These are phyloP conservation scores for Pythium scleroteichum DNA, from an alignment of 352 stramenopile species.

Conservation along the genomic window DNA sequence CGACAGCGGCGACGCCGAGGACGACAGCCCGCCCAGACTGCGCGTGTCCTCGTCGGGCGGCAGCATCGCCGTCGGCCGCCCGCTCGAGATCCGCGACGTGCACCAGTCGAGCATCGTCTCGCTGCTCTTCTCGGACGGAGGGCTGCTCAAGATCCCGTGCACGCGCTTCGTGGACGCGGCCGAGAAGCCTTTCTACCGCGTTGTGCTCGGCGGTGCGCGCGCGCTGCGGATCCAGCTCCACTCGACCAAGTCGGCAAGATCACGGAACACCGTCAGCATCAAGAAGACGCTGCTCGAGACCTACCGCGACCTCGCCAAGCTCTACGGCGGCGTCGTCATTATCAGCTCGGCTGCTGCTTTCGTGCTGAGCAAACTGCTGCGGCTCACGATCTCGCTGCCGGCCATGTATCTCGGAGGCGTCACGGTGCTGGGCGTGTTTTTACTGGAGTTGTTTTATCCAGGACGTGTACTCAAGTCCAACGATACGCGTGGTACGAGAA, in stretches of 20 bases:
- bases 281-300: constrained; percentile 54
- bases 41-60: constrained; percentile 22
- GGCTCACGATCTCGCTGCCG: constrained; percentile 49
- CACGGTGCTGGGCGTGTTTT: constrained; percentile 47
- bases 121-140: constrained; percentile 62
- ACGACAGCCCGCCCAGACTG: constrained; percentile 10
- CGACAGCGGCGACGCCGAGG: constrained; percentile 19
- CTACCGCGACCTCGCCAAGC: constrained; percentile 64
- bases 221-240: constrained; percentile 59
- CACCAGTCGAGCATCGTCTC: constrained; percentile 48
- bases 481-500: constrained; percentile 15
- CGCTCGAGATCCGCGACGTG: constrained; percentile 45
- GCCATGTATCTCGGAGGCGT: constrained; percentile 50
- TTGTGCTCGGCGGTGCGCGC: constrained; percentile 53
- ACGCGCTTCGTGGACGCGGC: constrained; percentile 44
- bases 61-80: constrained; percentile 38
- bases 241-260: constrained; percentile 32
- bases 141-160: constrained; percentile 47
- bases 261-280: constrained; percentile 29
- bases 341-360: constrained; percentile 50
- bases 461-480: constrained; percentile 48
- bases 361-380: constrained; percentile 54
- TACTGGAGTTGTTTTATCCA: constrained; percentile 58
- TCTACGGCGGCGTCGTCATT: constrained; percentile 59
- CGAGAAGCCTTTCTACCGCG: constrained; percentile 49